These are phyloP conservation scores for Fonsecaea multimorphosa DNA, from an alignment of 2,329 filamentous ascomycete species.

Conservation along the genomic window DNA sequence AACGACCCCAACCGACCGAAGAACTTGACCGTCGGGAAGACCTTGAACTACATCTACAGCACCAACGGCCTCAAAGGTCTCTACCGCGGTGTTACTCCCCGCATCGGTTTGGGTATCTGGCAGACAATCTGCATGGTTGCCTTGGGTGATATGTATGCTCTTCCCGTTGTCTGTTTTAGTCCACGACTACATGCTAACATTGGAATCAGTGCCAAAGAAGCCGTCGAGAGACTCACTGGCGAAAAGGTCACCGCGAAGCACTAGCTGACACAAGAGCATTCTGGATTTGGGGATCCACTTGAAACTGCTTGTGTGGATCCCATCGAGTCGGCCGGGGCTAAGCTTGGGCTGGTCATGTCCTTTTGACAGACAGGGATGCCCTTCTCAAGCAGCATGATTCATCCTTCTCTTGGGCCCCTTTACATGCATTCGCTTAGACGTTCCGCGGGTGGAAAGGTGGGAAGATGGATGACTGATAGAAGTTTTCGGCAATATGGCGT, in stretches of 20 bases:
- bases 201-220: conserved; percentile 64
- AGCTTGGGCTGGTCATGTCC: not conserved
- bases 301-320: not conserved
- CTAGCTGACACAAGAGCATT: conserved; percentile 45
- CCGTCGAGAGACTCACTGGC: conserved; percentile 69
- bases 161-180: conserved; percentile 9
- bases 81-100: conserved; percentile 92
- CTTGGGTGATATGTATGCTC: conserved; percentile 90
- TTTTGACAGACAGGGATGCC: not conserved
- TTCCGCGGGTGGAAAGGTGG: not conserved
- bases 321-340: not conserved
- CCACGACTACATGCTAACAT: conserved; percentile 38
- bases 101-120: conserved; percentile 95
- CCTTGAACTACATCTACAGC: conserved; percentile 82
- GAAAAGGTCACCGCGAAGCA: conserved; percentile 70
- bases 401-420: not conserved
- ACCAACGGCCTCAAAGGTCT: conserved; percentile 88
- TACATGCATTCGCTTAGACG: not conserved
- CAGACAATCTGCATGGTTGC: conserved; percentile 99
- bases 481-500: not conserved
- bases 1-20: conserved; percentile 96
- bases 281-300: not conserved
- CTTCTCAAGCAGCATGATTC: not conserved
- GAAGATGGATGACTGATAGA: not conserved
- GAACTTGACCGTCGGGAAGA: conserved; percentile 95